phyloP scores from a whole-genome alignment of 306 rosid genomes.

The Glycine soja region DNA sequence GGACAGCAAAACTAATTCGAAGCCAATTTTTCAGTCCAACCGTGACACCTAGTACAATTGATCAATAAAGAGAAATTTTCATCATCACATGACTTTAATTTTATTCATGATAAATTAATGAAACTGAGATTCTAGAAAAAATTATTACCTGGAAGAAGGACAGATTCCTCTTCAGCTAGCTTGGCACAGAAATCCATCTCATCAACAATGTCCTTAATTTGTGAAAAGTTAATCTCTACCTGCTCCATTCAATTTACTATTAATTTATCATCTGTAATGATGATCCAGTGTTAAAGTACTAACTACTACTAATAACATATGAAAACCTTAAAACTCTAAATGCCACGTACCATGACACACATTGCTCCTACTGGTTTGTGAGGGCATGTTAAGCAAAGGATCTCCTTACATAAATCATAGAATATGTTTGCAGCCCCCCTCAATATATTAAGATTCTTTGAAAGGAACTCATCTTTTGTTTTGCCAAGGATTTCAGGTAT shows the following conservation, averaged over 20 bases:
- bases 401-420: conserved; percentile 57
- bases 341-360: conserved; percentile 61
- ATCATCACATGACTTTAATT: not conserved
- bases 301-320: not conserved
- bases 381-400: conserved; percentile 69
- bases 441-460: conserved; percentile 48
- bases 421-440: conserved; percentile 59
- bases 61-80: conserved; percentile 21
- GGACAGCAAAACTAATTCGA: conserved; percentile 58
- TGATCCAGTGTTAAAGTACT: not conserved
- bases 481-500: conserved; percentile 61
- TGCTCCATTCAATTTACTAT: conserved; percentile 40
- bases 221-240: conserved; percentile 62
- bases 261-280: not conserved
- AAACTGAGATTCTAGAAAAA: conserved; percentile 22
- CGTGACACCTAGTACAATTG: conserved; percentile 53
- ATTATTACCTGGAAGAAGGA: conserved; percentile 67
- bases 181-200: conserved; percentile 71
- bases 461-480: conserved; percentile 56
- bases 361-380: conserved; percentile 77
- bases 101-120: not conserved
- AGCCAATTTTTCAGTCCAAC: conserved; percentile 73
- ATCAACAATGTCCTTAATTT: conserved; percentile 59
- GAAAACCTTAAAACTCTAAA: not conserved
- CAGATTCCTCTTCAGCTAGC: conserved; percentile 71